phyloP scores from a whole-genome alignment of 352 stramenopile genomes.

The Globisporangium mamillatum region DNA sequence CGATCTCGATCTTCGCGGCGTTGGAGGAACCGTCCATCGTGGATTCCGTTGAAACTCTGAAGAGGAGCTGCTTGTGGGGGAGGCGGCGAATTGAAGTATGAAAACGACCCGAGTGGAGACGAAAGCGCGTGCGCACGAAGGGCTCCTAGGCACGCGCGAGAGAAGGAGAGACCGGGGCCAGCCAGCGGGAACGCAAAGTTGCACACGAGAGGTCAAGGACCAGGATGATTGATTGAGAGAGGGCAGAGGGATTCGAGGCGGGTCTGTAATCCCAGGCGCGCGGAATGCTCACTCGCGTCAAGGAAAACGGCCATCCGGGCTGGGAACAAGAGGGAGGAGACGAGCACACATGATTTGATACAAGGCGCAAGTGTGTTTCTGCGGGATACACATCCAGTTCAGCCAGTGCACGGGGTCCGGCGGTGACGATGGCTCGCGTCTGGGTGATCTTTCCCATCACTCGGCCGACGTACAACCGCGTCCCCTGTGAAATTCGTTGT shows the following conservation, averaged over 20 bases:
- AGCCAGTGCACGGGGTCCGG: too few species aligned
- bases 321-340: not conserved
- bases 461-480: too few species aligned
- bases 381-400: not conserved
- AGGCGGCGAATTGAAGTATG: not conserved
- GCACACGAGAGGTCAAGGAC: not conserved
- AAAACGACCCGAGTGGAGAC: not conserved
- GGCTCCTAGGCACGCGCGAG: not conserved
- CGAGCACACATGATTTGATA: not conserved
- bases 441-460: too few species aligned
- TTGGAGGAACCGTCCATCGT: not conserved
- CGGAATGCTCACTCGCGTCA: not conserved
- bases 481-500: too few species aligned
- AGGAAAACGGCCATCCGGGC: not conserved
- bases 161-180: too few species aligned
- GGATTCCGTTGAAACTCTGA: not conserved
- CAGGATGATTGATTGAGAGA: not conserved
- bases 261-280: not conserved
- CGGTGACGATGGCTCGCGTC: too few species aligned
- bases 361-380: not conserved
- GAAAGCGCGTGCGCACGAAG: not conserved
- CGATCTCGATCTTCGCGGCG: not conserved
- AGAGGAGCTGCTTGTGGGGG: not conserved
- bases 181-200: not conserved
- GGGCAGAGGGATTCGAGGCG: not conserved